A percentile compares a stretch with the other conserved stretches of the same genome.
These are phyloP conservation scores for Pleurotus ostreatus DNA, from an alignment of 768 basidiomycete species.

Conservation along the genomic window DNA sequence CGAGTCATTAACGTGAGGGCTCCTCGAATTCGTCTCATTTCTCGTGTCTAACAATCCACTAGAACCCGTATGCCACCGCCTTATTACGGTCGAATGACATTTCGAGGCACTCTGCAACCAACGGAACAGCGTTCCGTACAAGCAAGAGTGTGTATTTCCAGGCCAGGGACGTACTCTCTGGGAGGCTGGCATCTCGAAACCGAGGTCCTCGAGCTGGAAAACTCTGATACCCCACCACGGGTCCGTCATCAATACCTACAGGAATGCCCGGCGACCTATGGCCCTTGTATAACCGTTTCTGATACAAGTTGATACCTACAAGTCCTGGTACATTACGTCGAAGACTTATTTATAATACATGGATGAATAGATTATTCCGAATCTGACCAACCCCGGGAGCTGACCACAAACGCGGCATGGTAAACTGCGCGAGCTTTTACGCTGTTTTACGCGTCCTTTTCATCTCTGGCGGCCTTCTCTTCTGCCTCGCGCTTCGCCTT, in stretches of 20 bases:
- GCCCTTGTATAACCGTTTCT: conserved; percentile 27
- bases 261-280: conserved; percentile 23
- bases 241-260: conserved; percentile 33
- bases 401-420: no score
- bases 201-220: conserved; percentile 43
- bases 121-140: conserved; percentile 37
- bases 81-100: conserved; percentile 66
- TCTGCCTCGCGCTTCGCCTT: conserved; percentile 49
- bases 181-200: conserved; percentile 69
- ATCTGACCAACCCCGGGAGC: no score
- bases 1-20: conserved; percentile 20
- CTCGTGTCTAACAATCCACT: conserved; percentile 9
- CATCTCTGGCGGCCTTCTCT: conserved; percentile 28
- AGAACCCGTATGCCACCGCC: conserved; percentile 46
- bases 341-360: conserved; percentile 8
- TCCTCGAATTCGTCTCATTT: neutral
- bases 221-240: conserved; percentile 8
- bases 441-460: conserved; percentile 15
- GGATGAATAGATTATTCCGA: conserved; percentile 15
- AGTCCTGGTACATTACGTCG: neutral
- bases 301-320: conserved; percentile 10
- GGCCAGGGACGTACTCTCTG: conserved; percentile 62
- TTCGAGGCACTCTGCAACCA: conserved; percentile 56
- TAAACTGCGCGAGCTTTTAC: neutral
- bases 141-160: conserved; percentile 54